Evolutionary conservation across 495 filamentous ascomycete species (phyloP).

Genomic region (Aspergillus nidulans): DNA sequence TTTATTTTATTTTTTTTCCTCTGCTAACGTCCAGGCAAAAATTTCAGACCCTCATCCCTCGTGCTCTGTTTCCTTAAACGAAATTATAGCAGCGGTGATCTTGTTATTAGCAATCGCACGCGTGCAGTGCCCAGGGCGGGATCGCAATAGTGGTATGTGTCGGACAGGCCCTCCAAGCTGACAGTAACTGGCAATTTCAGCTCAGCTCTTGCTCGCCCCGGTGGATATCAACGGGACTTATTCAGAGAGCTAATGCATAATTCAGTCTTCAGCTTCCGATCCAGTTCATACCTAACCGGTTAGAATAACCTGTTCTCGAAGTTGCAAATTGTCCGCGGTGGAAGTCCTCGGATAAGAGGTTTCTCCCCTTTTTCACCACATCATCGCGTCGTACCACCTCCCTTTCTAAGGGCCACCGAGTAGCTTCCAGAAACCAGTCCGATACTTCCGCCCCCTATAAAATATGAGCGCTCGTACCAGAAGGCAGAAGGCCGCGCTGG

Average conservation of each 20-base stretch:
- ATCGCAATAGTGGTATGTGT: conserved; percentile 8
- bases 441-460: background rate
- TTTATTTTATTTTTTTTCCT: too few species aligned
- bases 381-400: background rate
- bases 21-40: background rate
- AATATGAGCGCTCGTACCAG: conserved; percentile 42
- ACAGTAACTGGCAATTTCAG: background rate
- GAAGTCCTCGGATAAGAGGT: conserved; percentile 18
- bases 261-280: background rate
- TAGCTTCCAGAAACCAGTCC: background rate
- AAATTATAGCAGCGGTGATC: background rate
- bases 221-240: background rate
- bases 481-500: conserved; percentile 40
- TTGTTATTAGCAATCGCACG: background rate
- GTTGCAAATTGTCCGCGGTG: conserved; percentile 11
- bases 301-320: background rate
- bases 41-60: background rate
- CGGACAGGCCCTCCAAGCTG: conserved; percentile 11
- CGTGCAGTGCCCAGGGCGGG: background rate
- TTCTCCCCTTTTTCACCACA: conserved; percentile 13
- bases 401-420: background rate
- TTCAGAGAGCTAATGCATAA: background rate
- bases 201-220: background rate
- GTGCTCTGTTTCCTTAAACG: background rate
- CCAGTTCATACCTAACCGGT: background rate